Base-by-base conservation (phyloP, 2,329 filamentous ascomycete species). In the Penicillium sp. region DNA sequence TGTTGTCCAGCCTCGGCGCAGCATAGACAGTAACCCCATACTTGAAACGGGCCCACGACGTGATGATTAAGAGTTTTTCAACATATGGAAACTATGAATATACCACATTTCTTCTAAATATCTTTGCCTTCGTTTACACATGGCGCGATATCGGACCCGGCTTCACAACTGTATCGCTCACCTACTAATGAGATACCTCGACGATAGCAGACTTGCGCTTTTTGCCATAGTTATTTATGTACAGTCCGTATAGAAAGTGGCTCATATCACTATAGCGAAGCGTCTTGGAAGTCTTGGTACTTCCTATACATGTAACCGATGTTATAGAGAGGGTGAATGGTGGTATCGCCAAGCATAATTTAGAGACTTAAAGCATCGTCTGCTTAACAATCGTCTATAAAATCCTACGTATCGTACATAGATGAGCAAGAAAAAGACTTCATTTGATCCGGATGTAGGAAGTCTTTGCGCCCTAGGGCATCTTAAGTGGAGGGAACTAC, bases 61-160 rank as follows among this genome's bases (percentile, higher is more conserved):
- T 60, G 21, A 60, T 50, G 58, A 59, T 15, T 41, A 41, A 9
- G 35, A 13, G 35, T 11, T 41, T 41, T 41, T 41, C 13, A 41
- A 41, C 15, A 41, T 41, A 41, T 15, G 35, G 26, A 41, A 41
- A 41, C 35, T 5, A 41, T 15, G 35, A 41, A 41, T 15, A 41
- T 17, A 41, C 35, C 35, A 41, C 13, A 41, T 15, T 41, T 35
- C 31, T 35, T 35, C 31, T 2, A 35, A 26, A 26, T 26, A 26
- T 26, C 26, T 26, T 6, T 4, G 26, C 26, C 3, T 26, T 26
- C 26, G 26, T 26, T 2, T 26, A 26, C 26, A 6, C 5, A 26
- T 26, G 26, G 26, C 26, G 26, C 3, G 26, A 26, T 26, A 26
- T 26, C 26, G 26, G 26, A 4, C 26, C 26, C 26, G 26, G 26